phyloP scores from a whole-genome alignment of 1,284 basidiomycete genomes.

The Ceratobasidium theobromae region DNA sequence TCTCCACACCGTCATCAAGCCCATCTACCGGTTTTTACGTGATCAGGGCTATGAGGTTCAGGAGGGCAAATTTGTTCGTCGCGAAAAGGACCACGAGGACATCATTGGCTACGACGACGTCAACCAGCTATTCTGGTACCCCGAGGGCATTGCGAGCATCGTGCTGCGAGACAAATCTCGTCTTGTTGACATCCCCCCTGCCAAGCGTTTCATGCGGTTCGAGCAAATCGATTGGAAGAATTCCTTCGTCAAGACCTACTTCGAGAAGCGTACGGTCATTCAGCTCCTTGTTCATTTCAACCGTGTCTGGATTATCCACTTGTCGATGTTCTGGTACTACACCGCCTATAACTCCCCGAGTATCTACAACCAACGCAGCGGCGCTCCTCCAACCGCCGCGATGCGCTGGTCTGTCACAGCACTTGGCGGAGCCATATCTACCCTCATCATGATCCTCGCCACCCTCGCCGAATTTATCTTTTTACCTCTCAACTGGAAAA shows the following conservation, averaged over 20 bases:
- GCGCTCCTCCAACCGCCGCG: conserved; percentile 59
- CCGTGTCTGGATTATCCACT: conserved; percentile 92
- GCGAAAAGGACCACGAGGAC: conserved; percentile 89
- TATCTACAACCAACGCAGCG: conserved; percentile 73
- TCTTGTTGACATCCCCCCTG: conserved; percentile 84
- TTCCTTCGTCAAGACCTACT: conserved; percentile 96
- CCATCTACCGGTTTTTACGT: conserved; percentile 92
- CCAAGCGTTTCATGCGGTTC: conserved; percentile 91
- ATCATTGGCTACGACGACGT: conserved; percentile 99
- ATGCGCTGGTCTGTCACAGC: conserved; percentile 89
- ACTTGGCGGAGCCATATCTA: conserved; percentile 87
- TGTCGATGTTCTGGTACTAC: conserved; percentile 90
- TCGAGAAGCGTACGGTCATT: conserved; percentile 90
- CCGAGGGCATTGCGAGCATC: conserved; percentile 94
- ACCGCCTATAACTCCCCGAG: conserved; percentile 89
- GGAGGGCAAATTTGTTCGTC: conserved; percentile 91
- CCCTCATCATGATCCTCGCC: conserved; percentile 89
- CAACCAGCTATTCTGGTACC: conserved; percentile 99
- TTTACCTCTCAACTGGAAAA: conserved; percentile 97
- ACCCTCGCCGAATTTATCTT: conserved; percentile 92
- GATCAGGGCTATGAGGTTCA: conserved; percentile 97
- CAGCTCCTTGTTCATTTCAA: conserved; percentile 97
- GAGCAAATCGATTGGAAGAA: conserved; percentile 91
- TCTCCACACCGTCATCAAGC: conserved; percentile 86
- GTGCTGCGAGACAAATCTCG: conserved; percentile 86